Base-by-base conservation (phyloP, 768 basidiomycete genomes). In the Rhizopogon vinicolor region DNA sequence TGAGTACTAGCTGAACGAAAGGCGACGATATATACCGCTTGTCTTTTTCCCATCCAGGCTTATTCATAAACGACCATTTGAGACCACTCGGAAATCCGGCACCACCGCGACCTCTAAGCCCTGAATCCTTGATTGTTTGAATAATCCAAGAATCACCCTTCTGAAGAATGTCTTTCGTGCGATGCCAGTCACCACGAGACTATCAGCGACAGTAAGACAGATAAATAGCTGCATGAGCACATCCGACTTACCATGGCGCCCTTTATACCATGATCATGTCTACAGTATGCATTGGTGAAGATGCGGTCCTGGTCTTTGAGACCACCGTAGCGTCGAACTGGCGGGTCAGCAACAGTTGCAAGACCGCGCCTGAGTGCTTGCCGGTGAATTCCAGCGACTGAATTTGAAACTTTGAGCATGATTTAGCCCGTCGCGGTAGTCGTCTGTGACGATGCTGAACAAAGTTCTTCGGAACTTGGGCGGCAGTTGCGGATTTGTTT, bases 61-160 rank as follows among this genome's bases (percentile, higher is more conserved):
- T 99, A 80, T 99, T 98, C 96, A 98, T 96, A 70, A 93, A 94
- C 65, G 87, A 90, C 95, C 95, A 98, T 69, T 98, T 98, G 63
- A 98, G 78, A 22, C 96, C 96, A 60, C 87, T 90, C 0, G 96
- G 96, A 68, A 99, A 99, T 29, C 96, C 96, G 41, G 96, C 96
- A 51, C 96, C 96, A 51, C 96, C 96, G 53, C 96, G 87, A 12
- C 96, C 96, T 66, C 96, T 85, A 37, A 98, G 81, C 44, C 96
- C 96, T 19, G 93, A 97, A 65, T 92, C 93, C 71, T 99, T 98
- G 65, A 98, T 91, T 43, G 85, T 86, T 67, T 97, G 87, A 57
- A 98, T 98, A 63, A 98, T 94, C 93, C 94, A 99, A 7, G 85
- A 81, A 75, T 99, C 96, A 50, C 96, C 96, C 69, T 98, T 99